phyloP scores from a whole-genome alignment of 179 eudicot species.

The Patellifolia procumbens region DNA sequence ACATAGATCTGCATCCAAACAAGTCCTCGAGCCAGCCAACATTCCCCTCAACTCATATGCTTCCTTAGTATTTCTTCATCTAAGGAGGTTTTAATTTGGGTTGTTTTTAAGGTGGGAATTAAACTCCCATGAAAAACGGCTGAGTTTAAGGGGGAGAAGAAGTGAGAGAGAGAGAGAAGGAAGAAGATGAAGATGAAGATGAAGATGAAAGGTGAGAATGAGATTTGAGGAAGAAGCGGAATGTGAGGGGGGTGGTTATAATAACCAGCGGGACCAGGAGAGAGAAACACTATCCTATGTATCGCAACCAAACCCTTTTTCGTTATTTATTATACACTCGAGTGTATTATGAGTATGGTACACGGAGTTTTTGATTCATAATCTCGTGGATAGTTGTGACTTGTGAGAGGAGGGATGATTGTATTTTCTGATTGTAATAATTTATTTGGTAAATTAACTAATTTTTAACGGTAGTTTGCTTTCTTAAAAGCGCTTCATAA shows the following conservation, averaged over 20 bases:
- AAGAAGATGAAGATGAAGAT: slow-evolving; percentile 4
- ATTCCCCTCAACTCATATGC: slow-evolving; percentile 63
- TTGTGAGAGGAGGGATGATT: too few relatives aligned
- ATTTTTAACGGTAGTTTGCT: too few relatives aligned
- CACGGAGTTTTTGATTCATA: too few relatives aligned
- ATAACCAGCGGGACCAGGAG: slow-evolving; percentile 14
- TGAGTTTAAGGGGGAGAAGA: slow-evolving; percentile 33
- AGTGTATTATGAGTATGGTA: too few relatives aligned
- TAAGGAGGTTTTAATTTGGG: not conserved
- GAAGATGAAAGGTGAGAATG: not conserved
- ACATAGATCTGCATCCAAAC: slow-evolving; percentile 19
- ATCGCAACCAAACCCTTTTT: too few relatives aligned
- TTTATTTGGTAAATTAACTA: too few relatives aligned
- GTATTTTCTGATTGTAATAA: too few relatives aligned
- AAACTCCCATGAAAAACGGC: slow-evolving; percentile 43
- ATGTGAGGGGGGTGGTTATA: slow-evolving; percentile 37
- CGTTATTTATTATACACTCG: too few relatives aligned
- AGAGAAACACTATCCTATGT: too few relatives aligned
- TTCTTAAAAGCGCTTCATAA: too few relatives aligned
- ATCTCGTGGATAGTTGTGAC: too few relatives aligned
- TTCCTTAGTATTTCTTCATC: too few relatives aligned
- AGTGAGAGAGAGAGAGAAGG: not conserved
- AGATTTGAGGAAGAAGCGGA: slow-evolving; percentile 21
- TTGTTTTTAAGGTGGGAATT: not conserved
- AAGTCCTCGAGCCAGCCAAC: slow-evolving; percentile 84